Evolutionary conservation across 2,329 filamentous ascomycete genomes (phyloP).

Genomic region (Aspergillus sp.): DNA sequence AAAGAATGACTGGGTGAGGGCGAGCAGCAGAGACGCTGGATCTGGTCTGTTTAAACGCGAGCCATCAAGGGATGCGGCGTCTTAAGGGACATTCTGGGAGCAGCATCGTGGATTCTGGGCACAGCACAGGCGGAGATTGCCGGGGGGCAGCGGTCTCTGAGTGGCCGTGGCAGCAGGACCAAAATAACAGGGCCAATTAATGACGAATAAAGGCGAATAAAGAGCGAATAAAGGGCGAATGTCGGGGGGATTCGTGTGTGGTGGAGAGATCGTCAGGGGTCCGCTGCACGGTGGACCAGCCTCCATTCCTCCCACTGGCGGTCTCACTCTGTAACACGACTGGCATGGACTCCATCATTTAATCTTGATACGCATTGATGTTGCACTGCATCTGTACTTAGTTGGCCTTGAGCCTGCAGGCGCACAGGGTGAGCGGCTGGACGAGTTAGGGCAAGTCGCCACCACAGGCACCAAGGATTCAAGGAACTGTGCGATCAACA

Average conservation of each 20-base stretch:
- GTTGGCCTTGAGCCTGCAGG: too few species aligned
- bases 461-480: too few species aligned
- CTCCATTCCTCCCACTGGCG: too few species aligned
- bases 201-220: neutral
- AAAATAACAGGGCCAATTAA: neutral
- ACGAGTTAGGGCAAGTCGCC: too few species aligned
- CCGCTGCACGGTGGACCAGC: conserved; percentile 24
- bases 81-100: neutral
- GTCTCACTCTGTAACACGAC: too few species aligned
- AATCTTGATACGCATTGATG: too few species aligned
- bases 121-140: conserved; percentile 50
- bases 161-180: neutral
- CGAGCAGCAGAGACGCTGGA: too few species aligned
- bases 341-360: too few species aligned
- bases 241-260: neutral
- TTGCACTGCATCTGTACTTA: too few species aligned
- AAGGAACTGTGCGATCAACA: too few species aligned
- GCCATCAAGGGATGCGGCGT: neutral
- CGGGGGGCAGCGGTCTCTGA: neutral
- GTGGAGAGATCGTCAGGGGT: conserved; percentile 40
- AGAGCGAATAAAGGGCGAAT: neutral
- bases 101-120: conserved; percentile 46
- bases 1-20: neutral
- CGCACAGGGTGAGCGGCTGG: too few species aligned
- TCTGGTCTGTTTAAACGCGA: too few species aligned